Percentiles rank a stretch among this genome's conserved stretches.
Conservation (phyloP, 805 yeast species). For the Kodamaea neixiangensis region DNA sequence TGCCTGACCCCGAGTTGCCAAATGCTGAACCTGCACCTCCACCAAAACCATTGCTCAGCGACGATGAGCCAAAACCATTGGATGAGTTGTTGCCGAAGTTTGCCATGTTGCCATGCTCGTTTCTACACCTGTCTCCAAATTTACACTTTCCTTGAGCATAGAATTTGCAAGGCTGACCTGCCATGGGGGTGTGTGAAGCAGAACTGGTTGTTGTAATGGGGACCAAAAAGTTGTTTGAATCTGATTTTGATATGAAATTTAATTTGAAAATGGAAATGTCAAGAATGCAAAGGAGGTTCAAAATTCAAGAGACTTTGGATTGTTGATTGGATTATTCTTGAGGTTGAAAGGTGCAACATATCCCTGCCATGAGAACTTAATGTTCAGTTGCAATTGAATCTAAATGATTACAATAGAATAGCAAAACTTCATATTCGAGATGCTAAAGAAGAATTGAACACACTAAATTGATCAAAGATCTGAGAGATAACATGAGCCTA, state of each 20-base stretch:
- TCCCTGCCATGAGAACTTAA: too few relatives aligned
- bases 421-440: too few relatives aligned
- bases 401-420: too few relatives aligned
- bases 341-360: too few relatives aligned
- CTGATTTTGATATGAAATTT: not conserved
- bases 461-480: not conserved
- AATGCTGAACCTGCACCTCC: slow-evolving; percentile 14
- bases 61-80: slow-evolving; percentile 1
- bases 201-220: not conserved
- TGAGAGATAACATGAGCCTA: not conserved
- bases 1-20: slow-evolving; percentile 14
- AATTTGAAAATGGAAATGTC: not conserved
- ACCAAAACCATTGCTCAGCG: slow-evolving; percentile 15
- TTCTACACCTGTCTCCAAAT: slow-evolving; percentile 12
- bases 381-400: too few relatives aligned
- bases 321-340: too few relatives aligned
- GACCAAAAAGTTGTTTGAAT: not conserved
- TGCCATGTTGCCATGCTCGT: slow-evolving; percentile 5
- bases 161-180: slow-evolving; percentile 10
- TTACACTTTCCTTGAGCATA: slow-evolving; percentile 14
- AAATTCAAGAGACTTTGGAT: too few relatives aligned
- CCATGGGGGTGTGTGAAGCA: not conserved
- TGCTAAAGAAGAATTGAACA: not conserved
- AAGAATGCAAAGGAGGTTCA: too few relatives aligned
- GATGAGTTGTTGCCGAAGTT: slow-evolving; percentile 1